A percentile compares a stretch with the other conserved stretches of the same genome.
Conservation (phyloP, 495 filamentous ascomycete genomes). For the Penicillium silybi region DNA sequence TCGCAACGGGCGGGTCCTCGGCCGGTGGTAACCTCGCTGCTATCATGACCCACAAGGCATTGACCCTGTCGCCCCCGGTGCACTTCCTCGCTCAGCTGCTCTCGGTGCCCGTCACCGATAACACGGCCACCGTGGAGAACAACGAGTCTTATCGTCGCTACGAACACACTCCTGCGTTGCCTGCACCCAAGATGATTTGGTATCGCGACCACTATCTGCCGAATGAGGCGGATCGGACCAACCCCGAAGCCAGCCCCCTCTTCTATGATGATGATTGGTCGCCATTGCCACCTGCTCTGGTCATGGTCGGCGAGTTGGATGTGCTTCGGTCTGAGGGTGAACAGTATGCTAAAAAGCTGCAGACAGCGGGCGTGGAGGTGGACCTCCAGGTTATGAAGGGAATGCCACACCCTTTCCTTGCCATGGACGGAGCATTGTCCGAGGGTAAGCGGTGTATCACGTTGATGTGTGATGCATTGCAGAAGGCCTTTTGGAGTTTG, state of each 20-base stretch:
- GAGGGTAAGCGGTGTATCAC: conserved; percentile 52
- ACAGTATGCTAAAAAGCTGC: conserved; percentile 45
- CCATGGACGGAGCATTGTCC: conserved; percentile 53
- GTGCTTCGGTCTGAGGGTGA: conserved; percentile 52
- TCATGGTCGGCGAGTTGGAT: conserved; percentile 56
- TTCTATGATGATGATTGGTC: conserved; percentile 48
- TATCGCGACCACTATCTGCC: conserved; percentile 56
- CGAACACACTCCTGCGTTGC: conserved; percentile 47
- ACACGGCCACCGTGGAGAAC: conserved; percentile 45
- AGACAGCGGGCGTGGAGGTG: conserved; percentile 49
- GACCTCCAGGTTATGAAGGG: conserved; percentile 55
- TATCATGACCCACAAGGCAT: conserved; percentile 52
- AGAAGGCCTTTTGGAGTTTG: conserved; percentile 38
- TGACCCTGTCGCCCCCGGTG: conserved; percentile 37
- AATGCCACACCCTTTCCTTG: conserved; percentile 60
- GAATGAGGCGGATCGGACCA: conserved; percentile 34
- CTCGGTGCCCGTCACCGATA: conserved; percentile 56
- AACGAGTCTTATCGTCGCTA: conserved; percentile 48
- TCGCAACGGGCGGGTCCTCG: conserved; percentile 54
- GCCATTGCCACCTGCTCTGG: conserved; percentile 44
- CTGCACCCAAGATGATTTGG: conserved; percentile 56
- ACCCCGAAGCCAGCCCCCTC: conserved; percentile 54
- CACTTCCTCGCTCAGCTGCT: conserved; percentile 49
- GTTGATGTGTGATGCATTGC: conserved; percentile 50
- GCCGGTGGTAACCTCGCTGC: conserved; percentile 54